phyloP scores from a whole-genome alignment of 192 early-diverging fungal genomes.

The Coemansia brasiliensis region DNA sequence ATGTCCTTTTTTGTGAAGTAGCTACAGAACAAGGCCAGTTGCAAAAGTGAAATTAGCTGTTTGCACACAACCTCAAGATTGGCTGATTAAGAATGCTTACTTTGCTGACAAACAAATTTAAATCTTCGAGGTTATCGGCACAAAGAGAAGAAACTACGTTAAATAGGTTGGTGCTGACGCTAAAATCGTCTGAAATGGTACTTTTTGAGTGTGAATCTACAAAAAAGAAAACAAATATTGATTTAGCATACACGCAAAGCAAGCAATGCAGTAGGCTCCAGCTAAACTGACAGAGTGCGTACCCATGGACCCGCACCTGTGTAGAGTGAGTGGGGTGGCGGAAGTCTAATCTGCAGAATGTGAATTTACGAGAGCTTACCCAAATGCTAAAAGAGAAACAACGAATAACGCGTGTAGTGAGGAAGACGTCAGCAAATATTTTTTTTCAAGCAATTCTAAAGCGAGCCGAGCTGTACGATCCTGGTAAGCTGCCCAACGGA shows the following conservation, averaged over 20 bases:
- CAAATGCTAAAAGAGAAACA: conserved; percentile 5
- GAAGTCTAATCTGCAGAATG: too few species aligned
- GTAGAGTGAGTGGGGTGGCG: not conserved
- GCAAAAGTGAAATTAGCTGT: too few species aligned
- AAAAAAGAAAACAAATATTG: not conserved
- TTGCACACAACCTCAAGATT: not conserved
- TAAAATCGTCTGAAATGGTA: conserved; percentile 4
- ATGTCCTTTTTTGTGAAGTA: conserved; percentile 33
- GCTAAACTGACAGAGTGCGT: conserved; percentile 4
- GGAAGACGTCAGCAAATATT: not conserved
- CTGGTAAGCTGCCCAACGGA: too few species aligned
- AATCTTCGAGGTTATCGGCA: conserved; percentile 37
- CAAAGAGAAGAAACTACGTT: conserved; percentile 26
- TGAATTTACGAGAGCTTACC: conserved; percentile 2
- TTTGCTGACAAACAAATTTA: conserved; percentile 1
- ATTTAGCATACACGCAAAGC: not conserved
- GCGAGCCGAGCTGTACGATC: not conserved
- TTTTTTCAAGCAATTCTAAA: not conserved
- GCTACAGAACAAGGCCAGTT: conserved; percentile 30
- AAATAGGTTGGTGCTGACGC: conserved; percentile 22
- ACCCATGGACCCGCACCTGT: conserved; percentile 14
- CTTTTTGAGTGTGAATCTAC: conserved; percentile 25
- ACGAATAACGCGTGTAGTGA: not conserved
- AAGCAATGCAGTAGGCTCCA: not conserved
- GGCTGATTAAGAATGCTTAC: not conserved